Percentiles rank a stretch among this genome's conserved stretches.
Evolutionary conservation across 2,329 filamentous ascomycete genomes (phyloP).

Genomic region (Alternaria arborescens): DNA sequence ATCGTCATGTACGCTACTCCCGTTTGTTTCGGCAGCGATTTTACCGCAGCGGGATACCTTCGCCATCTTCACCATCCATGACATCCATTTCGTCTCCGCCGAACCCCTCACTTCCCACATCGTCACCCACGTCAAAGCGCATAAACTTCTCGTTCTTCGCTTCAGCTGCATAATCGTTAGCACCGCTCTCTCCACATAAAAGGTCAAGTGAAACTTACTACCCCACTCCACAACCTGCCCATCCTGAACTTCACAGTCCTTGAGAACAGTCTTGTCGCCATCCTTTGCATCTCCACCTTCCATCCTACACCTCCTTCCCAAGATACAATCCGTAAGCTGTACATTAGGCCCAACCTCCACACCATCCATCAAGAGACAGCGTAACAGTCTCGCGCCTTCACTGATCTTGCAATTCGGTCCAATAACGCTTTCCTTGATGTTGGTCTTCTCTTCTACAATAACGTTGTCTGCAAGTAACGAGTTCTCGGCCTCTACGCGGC

Average conservation of each 20-base stretch:
- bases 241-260: slow-evolving; percentile 92
- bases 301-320: slow-evolving; percentile 81
- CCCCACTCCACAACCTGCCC: slow-evolving; percentile 82
- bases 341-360: slow-evolving; percentile 84
- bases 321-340: slow-evolving; percentile 85
- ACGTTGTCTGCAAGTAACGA: slow-evolving; percentile 88
- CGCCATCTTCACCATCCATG: slow-evolving; percentile 14
- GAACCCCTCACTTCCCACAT: slow-evolving; percentile 47
- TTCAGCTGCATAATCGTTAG: slow-evolving; percentile 51
- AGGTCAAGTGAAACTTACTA: slow-evolving; percentile 50
- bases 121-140: slow-evolving; percentile 55
- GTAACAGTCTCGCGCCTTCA: slow-evolving; percentile 82
- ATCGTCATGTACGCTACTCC: neutral
- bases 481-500: slow-evolving; percentile 83
- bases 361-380: slow-evolving; percentile 92
- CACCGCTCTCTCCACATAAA: neutral
- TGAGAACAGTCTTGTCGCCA: slow-evolving; percentile 65
- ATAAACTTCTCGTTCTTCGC: slow-evolving; percentile 71
- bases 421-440: slow-evolving; percentile 92
- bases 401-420: slow-evolving; percentile 88
- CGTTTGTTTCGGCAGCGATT: neutral
- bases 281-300: slow-evolving; percentile 73
- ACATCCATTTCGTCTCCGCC: slow-evolving; percentile 26
- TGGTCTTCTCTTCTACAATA: slow-evolving; percentile 83
- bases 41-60: slow-evolving; percentile 10